Evolutionary conservation across 805 yeast genomes (phyloP).

Genomic region (Groenewaldozyma tartarivorans): DNA sequence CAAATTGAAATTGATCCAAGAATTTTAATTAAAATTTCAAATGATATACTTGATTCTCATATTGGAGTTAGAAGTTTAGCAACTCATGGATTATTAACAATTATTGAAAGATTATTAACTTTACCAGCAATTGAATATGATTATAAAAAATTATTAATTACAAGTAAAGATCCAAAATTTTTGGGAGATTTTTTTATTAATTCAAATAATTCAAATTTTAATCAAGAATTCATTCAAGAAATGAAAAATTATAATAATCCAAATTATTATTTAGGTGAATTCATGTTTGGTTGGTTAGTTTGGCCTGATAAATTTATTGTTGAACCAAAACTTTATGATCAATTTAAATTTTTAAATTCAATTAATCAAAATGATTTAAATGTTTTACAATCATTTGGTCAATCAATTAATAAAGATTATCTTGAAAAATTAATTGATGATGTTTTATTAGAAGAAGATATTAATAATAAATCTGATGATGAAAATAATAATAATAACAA

Average conservation of each 20-base stretch:
- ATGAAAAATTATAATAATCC: slow-evolving; percentile 47
- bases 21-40: slow-evolving; percentile 10
- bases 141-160: slow-evolving; percentile 24
- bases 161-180: slow-evolving; percentile 30
- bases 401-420: slow-evolving; percentile 47
- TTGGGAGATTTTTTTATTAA: slow-evolving; percentile 34
- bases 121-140: slow-evolving; percentile 42
- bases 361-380: slow-evolving; percentile 35
- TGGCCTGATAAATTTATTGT: slow-evolving; percentile 51
- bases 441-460: no score
- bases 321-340: no score
- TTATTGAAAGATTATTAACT: slow-evolving; percentile 37
- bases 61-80: slow-evolving; percentile 57
- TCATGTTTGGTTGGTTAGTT: slow-evolving; percentile 58
- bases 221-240: slow-evolving; percentile 39
- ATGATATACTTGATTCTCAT: slow-evolving; percentile 33
- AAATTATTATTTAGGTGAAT: slow-evolving; percentile 49
- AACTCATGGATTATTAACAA: slow-evolving; percentile 47
- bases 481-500: no score
- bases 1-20: slow-evolving; percentile 13
- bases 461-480: no score
- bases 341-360: no score
- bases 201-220: slow-evolving; percentile 34
- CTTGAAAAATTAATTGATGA: slow-evolving; percentile 38
- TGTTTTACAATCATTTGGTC: slow-evolving; percentile 37